phyloP scores from a whole-genome alignment of 202 grass and related monocot genomes.

The Setaria italica region DNA sequence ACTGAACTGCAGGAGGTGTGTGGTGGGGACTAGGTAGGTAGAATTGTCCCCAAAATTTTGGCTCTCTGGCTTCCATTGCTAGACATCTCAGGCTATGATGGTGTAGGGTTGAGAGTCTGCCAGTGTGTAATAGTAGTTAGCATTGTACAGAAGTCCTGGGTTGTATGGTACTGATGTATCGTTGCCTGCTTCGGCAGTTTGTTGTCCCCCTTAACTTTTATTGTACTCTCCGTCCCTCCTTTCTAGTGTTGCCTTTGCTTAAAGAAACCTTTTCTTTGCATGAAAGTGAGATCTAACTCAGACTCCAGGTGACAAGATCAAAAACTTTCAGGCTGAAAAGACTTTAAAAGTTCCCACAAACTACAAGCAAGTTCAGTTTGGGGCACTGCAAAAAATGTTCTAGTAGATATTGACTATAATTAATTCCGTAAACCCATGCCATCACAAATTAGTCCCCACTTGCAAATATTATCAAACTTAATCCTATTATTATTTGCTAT shows the following conservation, averaged over 20 bases:
- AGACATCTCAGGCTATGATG: constrained; percentile 40
- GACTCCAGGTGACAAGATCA: not conserved
- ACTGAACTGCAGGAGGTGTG: constrained; percentile 24
- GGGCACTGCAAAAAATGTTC: constrained; percentile 2
- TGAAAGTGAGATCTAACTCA: constrained; percentile 43
- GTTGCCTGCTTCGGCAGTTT: constrained; percentile 41
- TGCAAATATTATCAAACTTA: constrained; percentile 24
- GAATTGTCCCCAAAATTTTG: constrained; percentile 69
- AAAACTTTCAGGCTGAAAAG: not conserved
- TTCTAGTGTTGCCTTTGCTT: constrained; percentile 38
- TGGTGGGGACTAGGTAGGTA: constrained; percentile 49
- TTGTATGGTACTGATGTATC: constrained; percentile 44
- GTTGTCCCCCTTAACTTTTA: constrained; percentile 13
- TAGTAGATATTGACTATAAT: not conserved
- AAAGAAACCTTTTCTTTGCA: constrained; percentile 28
- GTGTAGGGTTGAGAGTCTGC: constrained; percentile 26
- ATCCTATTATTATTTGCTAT: not conserved
- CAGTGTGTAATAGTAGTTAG: constrained; percentile 41
- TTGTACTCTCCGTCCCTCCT: not conserved
- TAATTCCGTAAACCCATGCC: not conserved
- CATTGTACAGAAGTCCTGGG: constrained; percentile 44
- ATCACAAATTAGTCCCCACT: constrained; percentile 9
- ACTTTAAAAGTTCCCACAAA: constrained; percentile 20
- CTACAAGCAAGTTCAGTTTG: constrained; percentile 4
- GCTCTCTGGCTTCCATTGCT: constrained; percentile 38